Evolutionary conservation across 2,329 filamentous ascomycete genomes (phyloP), one percentile per base, ranked within the genome.

Genomic region (Sclerotinia glacialis): DNA sequence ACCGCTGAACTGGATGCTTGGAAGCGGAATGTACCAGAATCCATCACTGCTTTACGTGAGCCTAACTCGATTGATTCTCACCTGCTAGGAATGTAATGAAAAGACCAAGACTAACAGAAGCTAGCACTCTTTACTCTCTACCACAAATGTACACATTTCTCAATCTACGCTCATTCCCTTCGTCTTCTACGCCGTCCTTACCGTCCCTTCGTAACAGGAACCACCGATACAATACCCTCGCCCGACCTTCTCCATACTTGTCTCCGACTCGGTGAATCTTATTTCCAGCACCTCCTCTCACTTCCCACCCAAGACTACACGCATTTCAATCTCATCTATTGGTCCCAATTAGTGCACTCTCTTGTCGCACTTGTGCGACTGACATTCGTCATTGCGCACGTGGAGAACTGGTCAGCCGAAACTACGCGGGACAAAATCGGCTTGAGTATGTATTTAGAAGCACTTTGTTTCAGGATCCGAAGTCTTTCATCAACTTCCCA

Each of bases 371-470:
- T 73, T 23, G 72, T 71, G 0, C 56, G 73, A 12, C 69, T 76
- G 0, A 72, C 74, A 0, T 76, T 75, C 49, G 31, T 74, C 37
- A 72, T 75, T 67, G 73, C 74, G 2, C 59, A 65, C 16, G 67
- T 59, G 18, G 52, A 72, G 21, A 65, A 65, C 12, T 75, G 74
- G 74, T 69, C 72, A 50, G 53, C 68, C 1, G 66, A 68, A 1
- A 71, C 68, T 3, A 72, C 74, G 2, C 67, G 73, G 12, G 58
- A 69, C 40, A 71, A 69, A 37, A 55, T 74, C 1, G 74, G 73
- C 1, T 56, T 76, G 44, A 68, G 68, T 0, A 72, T 75, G 70
- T 76, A 75, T 66, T 68, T 76, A 8, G 74, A 76, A 52, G 71
- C 68, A 50, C 66, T 76, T 0, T 73, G 71, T 49, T 76, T 70